Conservation (phyloP, 345 rosid species). For the Clarkia xantiana region DNA sequence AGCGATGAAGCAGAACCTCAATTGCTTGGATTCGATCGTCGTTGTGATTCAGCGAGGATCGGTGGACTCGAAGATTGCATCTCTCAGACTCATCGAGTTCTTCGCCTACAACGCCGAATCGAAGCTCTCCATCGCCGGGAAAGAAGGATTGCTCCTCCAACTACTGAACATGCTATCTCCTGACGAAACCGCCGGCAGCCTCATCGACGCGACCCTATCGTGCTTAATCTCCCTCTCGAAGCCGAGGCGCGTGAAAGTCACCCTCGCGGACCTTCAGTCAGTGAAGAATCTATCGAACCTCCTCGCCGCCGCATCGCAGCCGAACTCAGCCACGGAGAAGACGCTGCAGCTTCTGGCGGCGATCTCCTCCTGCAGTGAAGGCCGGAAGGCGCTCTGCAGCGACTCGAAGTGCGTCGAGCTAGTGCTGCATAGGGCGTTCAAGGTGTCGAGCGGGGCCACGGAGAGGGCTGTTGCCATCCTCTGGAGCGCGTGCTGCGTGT, state of each 20-base stretch:
- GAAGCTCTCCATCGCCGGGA: constrained; percentile 38
- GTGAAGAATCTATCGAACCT: constrained; percentile 25
- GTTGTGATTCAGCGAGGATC: constrained; percentile 30
- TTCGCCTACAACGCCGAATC: constrained; percentile 39
- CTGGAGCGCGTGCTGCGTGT: constrained; percentile 65
- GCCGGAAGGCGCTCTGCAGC: constrained; percentile 35
- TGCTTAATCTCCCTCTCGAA: constrained; percentile 39
- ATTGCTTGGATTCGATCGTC: constrained; percentile 29
- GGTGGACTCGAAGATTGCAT: constrained; percentile 35
- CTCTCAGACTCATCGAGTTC: constrained; percentile 42
- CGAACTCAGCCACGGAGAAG: constrained; percentile 40
- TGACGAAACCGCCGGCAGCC: constrained; percentile 25
- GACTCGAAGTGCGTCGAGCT: constrained; percentile 40
- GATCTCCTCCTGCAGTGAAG: constrained; percentile 47
- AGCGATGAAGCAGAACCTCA: constrained; percentile 18
- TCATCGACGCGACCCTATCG: constrained; percentile 50
- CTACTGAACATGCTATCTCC: constrained; percentile 22
- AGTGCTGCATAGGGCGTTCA: constrained; percentile 50
- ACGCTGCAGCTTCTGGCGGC: constrained; percentile 52
- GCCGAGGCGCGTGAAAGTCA: constrained; percentile 38
- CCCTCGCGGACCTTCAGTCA: constrained; percentile 23
- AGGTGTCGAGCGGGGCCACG: constrained; percentile 60
- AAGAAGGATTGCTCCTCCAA: constrained; percentile 34
- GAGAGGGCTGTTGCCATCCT: constrained; percentile 69
- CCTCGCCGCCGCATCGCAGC: constrained; percentile 22